Percentiles rank a stretch among this genome's conserved stretches.
phyloP scores from a whole-genome alignment of 257 asterid genomes.

The Solanum commersonii region DNA sequence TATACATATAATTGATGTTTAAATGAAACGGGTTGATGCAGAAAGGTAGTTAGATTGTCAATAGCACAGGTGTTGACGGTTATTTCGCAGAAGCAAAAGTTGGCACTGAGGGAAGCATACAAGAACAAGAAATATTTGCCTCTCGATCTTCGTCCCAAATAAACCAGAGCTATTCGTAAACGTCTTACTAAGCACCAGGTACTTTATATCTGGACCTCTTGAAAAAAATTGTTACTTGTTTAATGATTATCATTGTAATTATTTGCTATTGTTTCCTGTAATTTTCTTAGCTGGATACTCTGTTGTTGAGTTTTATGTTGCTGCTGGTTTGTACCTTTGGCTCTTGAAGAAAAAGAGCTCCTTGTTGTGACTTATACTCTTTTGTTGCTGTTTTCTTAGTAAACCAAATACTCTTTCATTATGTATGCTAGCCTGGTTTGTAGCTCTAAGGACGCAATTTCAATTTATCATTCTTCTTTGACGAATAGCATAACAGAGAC shows the following conservation, averaged over 20 bases:
- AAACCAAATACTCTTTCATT: not conserved
- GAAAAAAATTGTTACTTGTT: not conserved
- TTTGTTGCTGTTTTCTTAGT: not conserved
- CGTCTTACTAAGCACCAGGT: not conserved
- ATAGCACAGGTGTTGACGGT: not conserved
- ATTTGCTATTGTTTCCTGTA: not conserved
- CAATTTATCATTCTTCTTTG: not conserved
- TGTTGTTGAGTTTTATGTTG: not conserved
- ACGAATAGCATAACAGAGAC: not conserved
- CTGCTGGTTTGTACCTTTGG: not conserved
- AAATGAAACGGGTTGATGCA: not conserved
- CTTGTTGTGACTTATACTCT: not conserved
- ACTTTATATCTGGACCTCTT: not conserved
- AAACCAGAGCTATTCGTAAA: not conserved
- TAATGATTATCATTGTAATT: not conserved
- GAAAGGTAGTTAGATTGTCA: not conserved
- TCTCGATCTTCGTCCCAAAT: not conserved
- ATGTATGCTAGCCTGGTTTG: not conserved
- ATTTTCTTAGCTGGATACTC: not conserved
- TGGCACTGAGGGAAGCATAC: not conserved
- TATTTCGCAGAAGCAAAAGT: not conserved
- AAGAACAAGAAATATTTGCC: not conserved
- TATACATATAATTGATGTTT: not conserved
- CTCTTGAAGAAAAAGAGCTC: not conserved
- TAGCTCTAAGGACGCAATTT: not conserved